Evolutionary conservation across 371 early-diverging fungal species (phyloP).

Genomic region (Lichtheimia hyalospora): DNA sequence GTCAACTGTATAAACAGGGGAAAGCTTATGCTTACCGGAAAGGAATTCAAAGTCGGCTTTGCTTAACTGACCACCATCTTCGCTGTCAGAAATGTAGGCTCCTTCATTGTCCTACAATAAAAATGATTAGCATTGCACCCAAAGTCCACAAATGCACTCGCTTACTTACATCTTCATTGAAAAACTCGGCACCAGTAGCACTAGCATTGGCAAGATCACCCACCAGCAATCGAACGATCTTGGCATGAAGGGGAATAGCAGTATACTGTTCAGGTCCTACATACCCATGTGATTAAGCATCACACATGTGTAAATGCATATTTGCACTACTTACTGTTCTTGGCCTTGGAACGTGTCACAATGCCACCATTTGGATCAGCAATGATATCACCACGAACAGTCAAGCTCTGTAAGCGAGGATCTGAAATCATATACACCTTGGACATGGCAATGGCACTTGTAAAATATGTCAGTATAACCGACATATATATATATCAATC

Average conservation of each 20-base stretch:
- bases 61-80: slow-evolving; percentile 26
- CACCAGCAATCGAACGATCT: slow-evolving; percentile 81
- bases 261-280: slow-evolving; percentile 81
- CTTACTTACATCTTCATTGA: too few relatives aligned
- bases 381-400: slow-evolving; percentile 82
- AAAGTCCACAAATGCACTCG: slow-evolving; percentile 18
- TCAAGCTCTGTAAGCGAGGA: slow-evolving; percentile 62
- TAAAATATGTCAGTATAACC: neutral
- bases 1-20: neutral
- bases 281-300: neutral
- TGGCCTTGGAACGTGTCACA: slow-evolving; percentile 61
- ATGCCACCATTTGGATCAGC: slow-evolving; percentile 58
- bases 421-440: slow-evolving; percentile 70
- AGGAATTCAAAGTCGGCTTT: slow-evolving; percentile 25
- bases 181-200: slow-evolving; percentile 21
- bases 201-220: slow-evolving; percentile 68
- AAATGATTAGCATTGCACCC: neutral
- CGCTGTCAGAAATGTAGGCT: slow-evolving; percentile 59
- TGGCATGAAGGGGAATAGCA: slow-evolving; percentile 72
- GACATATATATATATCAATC: neutral
- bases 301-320: too few relatives aligned
- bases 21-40: slow-evolving; percentile 26
- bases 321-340: slow-evolving; percentile 36
- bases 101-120: slow-evolving; percentile 48
- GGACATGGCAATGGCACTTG: slow-evolving; percentile 76